phyloP scores from a whole-genome alignment of 139 green algal species.

The Raphidocelis subcapitata region DNA sequence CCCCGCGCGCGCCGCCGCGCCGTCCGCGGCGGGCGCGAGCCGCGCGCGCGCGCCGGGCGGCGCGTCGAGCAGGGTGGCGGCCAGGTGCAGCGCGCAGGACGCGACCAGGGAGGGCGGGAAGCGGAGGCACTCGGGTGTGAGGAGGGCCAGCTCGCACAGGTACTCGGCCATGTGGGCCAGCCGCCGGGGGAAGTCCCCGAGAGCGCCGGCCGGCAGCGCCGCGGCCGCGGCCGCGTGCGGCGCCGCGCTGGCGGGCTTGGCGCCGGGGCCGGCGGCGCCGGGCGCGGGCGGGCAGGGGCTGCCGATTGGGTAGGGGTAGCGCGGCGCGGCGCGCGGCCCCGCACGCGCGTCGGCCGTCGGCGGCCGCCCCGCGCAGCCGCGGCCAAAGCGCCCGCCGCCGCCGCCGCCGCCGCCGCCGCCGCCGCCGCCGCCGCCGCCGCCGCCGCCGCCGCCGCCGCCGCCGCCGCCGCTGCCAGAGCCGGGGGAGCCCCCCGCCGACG shows the following conservation, averaged over 20 bases:
- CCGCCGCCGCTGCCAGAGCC: background rate
- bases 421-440: background rate
- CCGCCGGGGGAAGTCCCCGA: conserved; percentile 3
- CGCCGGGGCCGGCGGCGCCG: no score
- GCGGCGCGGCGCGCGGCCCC: background rate
- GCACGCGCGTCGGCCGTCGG: no score
- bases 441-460: background rate
- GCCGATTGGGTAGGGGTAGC: background rate
- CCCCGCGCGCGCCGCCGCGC: background rate
- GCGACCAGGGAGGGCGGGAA: conserved; percentile 72
- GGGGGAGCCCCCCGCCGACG: background rate
- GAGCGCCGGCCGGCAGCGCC: background rate
- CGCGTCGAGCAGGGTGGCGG: conserved; percentile 33
- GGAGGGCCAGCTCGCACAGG: conserved; percentile 77
- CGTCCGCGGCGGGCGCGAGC: background rate
- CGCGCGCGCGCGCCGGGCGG: background rate
- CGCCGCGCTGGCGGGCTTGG: no score
- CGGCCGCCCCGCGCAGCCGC: background rate
- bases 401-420: background rate
- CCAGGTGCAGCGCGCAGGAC: conserved; percentile 70
- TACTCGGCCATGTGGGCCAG: conserved; percentile 73
- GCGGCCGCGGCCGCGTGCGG: background rate
- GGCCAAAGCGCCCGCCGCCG: background rate
- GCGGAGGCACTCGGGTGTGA: conserved; percentile 73
- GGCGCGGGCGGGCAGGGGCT: no score